Base-by-base conservation (phyloP, 208 protist genomes). In the Crithidia fasciculata region DNA sequence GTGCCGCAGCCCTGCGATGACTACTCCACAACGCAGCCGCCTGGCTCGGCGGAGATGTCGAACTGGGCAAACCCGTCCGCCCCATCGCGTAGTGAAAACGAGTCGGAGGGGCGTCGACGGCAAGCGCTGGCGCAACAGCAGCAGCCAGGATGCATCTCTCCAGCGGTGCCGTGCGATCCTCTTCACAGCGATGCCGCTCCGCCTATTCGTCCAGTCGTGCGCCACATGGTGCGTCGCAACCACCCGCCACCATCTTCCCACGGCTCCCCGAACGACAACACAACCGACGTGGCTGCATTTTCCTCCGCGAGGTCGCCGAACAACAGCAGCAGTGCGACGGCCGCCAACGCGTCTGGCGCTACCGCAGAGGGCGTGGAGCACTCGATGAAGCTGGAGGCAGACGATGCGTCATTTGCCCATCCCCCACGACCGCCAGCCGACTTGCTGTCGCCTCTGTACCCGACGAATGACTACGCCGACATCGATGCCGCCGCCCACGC, bases 401-500 rank as follows among this genome's bases (percentile, higher is more conserved):
- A 49, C 45, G 12, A 49, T 8, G 45, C 45, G 45, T 8, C 12
- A 13, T 8, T 13, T 49, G 45, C 45, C 9, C 45, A 49, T 13
- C 57, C 43, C 0, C 13, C 56, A 7, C 43, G 44, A 19, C 44
- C 67, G 4, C 56, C 56, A 4, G 56, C 19, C 0, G 56, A 72
- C 41, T 40, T 72, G 9, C 56, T 55, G 5, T 13, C 55, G 2
- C 56, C 67, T 28, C 52, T 19, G 2, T 61, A 55, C 15, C 54
- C 59, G 1, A 40, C 8, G 5, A 59, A 55, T 15, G 15, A 50
- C 18, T 52, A 86, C 60, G 61, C 56, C 3, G 80, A 78, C 15
- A 80, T 83, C 37, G 84, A 89, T 50, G 76, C 72, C 0, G 67
- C 39, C 4, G 54, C 80, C 5, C 19, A 56, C 8, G 66, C 90